These are phyloP conservation scores for Mortierella sp. DNA, from an alignment of 371 early-diverging fungal genomes.

Conservation along the genomic window DNA sequence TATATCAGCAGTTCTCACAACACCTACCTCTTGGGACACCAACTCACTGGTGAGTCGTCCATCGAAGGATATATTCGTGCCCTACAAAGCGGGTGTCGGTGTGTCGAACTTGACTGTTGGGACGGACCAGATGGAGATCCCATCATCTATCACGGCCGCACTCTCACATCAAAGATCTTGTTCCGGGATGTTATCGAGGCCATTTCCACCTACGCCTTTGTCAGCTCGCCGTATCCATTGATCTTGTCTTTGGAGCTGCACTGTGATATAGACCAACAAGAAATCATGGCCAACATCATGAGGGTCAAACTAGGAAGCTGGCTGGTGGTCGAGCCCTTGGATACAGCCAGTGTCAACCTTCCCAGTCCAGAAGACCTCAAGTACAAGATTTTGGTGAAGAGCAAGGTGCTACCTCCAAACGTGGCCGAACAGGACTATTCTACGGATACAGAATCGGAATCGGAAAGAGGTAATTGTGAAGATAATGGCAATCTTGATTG, in stretches of 20 bases:
- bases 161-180: slow-evolving; percentile 77
- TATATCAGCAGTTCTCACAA: slow-evolving; percentile 86
- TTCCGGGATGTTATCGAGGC: slow-evolving; percentile 83
- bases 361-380: slow-evolving; percentile 77
- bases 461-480: slow-evolving; percentile 40
- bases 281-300: slow-evolving; percentile 74
- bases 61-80: slow-evolving; percentile 86
- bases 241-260: slow-evolving; percentile 86
- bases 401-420: slow-evolving; percentile 54
- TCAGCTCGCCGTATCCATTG: slow-evolving; percentile 78
- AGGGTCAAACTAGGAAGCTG: slow-evolving; percentile 66
- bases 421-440: slow-evolving; percentile 15
- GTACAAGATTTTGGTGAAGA: slow-evolving; percentile 77
- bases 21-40: slow-evolving; percentile 82
- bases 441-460: slow-evolving; percentile 43
- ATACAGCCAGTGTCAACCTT: slow-evolving; percentile 32
- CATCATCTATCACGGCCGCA: slow-evolving; percentile 82
- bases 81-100: slow-evolving; percentile 82
- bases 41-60: slow-evolving; percentile 76
- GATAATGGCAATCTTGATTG: background rate
- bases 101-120: slow-evolving; percentile 90
- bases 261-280: slow-evolving; percentile 77
- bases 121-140: slow-evolving; percentile 84
- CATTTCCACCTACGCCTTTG: slow-evolving; percentile 83
- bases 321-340: slow-evolving; percentile 64